Evolutionary conservation across 2,329 filamentous ascomycete genomes (phyloP), one percentile per base, ranked within the genome.

Genomic region (Ophiobolus disseminans): DNA sequence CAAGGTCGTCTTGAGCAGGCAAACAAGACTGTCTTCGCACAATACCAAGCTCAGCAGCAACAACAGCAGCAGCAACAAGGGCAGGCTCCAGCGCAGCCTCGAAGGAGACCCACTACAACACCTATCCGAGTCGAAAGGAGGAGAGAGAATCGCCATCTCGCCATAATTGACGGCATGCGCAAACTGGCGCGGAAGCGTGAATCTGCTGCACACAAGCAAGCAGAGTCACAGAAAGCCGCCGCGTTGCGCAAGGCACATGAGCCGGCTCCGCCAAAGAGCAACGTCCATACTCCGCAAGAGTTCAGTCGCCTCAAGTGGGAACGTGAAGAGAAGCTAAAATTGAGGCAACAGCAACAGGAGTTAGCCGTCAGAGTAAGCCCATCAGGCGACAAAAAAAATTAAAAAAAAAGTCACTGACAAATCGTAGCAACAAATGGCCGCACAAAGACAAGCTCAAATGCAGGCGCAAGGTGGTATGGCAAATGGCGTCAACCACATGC

Each of bases 131-230:
- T 99, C 5, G 93, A 97, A 66, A 85, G 92, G 53, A 85, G 92
- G 46, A 86, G 90, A 57, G 90, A 91, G 56, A 89, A 91, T 55
- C 90, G 91, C 66, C 90, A 97, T 66, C 78, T 97, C 48, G 89
- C 89, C 36, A 81, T 97, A 63, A 87, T 99, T 59, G 93, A 97
- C 73, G 90, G 90, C 3, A 97, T 97, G 90, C 85, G 92, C 32
- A 99, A 97, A 71, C 74, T 96, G 38, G 92, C 92, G 1, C 95
- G 96, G 79, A 97, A 97, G 75, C 85, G 93, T 20, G 94, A 99
- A 75, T 88, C 89, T 9, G 82, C 85, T 20, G 78, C 86, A 21
- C 91, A 94, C 68, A 97, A 97, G 77, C 90, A 94, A 69, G 89
- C 93, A 66, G 91, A 97, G 68, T 80, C 76, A 23, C 72, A 75